Conservation (phyloP, 495 filamentous ascomycete species). For the Podospora pseudocomata region DNA sequence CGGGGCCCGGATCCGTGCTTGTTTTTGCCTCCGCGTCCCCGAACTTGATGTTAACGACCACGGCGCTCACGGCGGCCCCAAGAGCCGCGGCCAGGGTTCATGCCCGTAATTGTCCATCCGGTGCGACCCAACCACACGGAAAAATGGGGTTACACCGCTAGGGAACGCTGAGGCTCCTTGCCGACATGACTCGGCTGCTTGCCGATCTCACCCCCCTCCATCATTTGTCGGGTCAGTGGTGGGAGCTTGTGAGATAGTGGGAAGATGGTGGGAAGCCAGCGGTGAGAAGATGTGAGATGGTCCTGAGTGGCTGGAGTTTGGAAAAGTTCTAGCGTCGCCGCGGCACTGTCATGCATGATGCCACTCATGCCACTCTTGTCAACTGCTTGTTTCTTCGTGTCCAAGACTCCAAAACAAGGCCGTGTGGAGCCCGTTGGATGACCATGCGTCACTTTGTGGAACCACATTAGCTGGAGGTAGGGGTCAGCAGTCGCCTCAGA, state of each 20-base stretch:
- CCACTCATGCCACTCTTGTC: background rate
- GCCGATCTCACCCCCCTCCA: constrained; percentile 1
- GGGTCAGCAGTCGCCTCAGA: constrained; percentile 3
- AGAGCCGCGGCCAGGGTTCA: constrained; percentile 1
- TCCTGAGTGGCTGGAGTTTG: background rate
- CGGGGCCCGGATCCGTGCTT: constrained; percentile 10
- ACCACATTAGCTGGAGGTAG: background rate
- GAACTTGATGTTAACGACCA: background rate
- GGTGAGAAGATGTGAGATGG: background rate
- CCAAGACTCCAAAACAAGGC: constrained; percentile 2
- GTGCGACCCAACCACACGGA: background rate
- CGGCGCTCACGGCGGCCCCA: constrained; percentile 3
- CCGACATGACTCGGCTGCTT: constrained; percentile 8
- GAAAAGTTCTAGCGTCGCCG: background rate
- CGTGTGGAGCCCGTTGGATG: constrained; percentile 13
- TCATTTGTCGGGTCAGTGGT: background rate
- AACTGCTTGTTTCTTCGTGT: background rate
- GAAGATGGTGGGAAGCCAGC: background rate
- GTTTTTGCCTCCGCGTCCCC: constrained; percentile 13
- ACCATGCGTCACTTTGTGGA: constrained; percentile 20
- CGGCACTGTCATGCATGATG: constrained; percentile 6
- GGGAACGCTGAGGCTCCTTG: background rate
- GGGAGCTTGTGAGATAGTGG: background rate
- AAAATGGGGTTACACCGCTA: background rate
- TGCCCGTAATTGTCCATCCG: constrained; percentile 3